These are phyloP conservation scores for Cardamine occulta DNA, from an alignment of 345 rosid genomes.

Conservation along the genomic window DNA sequence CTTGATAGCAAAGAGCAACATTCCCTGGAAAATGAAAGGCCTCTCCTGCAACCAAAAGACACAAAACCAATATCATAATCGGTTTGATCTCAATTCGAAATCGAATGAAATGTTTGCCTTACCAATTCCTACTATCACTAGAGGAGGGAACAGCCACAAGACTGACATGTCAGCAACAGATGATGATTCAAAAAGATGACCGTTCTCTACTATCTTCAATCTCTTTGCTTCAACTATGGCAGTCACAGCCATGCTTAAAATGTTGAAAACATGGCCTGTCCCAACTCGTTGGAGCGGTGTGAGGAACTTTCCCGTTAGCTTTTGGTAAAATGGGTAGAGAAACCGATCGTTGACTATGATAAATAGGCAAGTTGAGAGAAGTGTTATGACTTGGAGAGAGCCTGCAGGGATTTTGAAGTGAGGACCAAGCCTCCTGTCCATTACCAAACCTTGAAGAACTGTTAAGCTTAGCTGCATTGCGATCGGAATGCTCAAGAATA, in stretches of 20 bases:
- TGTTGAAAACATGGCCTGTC: conserved; percentile 53
- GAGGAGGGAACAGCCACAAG: conserved; percentile 62
- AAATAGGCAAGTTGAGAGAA: conserved; percentile 45
- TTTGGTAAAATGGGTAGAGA: conserved; percentile 50
- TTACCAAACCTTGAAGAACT: conserved; percentile 61
- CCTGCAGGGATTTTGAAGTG: conserved; percentile 63
- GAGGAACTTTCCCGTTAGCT: conserved; percentile 31
- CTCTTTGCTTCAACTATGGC: conserved; percentile 58
- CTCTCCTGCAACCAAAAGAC: conserved; percentile 41
- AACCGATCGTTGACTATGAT: conserved; percentile 50
- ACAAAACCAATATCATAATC: conserved; percentile 3
- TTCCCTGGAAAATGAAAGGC: conserved; percentile 67
- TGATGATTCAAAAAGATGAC: conserved; percentile 20
- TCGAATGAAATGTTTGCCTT: neutral
- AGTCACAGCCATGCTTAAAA: conserved; percentile 46
- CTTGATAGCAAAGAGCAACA: conserved; percentile 55
- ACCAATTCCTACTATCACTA: conserved; percentile 54
- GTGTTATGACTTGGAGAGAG: conserved; percentile 49
- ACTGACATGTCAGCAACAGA: conserved; percentile 50
- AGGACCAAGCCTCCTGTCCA: conserved; percentile 56
- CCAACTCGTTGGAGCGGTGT: conserved; percentile 56
- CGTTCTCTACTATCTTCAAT: conserved; percentile 40
- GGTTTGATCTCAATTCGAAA: neutral
- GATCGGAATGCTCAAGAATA: conserved; percentile 51
- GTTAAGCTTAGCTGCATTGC: conserved; percentile 47